Evolutionary conservation across 2,329 filamentous ascomycete species (phyloP).

Genomic region (Pezicula carpinea): DNA sequence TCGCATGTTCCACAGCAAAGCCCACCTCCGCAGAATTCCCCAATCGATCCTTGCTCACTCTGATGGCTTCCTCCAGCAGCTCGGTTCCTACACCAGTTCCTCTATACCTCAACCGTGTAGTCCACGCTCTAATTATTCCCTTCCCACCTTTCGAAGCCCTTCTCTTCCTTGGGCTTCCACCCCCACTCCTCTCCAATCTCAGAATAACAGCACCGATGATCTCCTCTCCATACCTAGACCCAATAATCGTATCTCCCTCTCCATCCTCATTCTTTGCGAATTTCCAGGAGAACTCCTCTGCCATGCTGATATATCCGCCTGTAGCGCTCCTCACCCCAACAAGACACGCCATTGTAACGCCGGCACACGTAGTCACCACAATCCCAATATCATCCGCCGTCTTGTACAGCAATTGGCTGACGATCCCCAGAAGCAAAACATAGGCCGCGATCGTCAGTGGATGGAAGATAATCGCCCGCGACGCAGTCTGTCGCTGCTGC

Average conservation of each 20-base stretch:
- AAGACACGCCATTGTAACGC: slow-evolving; percentile 59
- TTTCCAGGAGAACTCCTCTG: slow-evolving; percentile 24
- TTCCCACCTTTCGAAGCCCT: slow-evolving; percentile 48
- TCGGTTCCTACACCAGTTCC: slow-evolving; percentile 67
- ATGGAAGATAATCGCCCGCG: slow-evolving; percentile 59
- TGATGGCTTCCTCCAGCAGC: slow-evolving; percentile 69
- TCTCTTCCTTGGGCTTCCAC: slow-evolving; percentile 17
- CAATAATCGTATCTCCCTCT: slow-evolving; percentile 53
- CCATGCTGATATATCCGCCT: slow-evolving; percentile 45
- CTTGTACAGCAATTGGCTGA: slow-evolving; percentile 38
- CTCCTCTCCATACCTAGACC: slow-evolving; percentile 62
- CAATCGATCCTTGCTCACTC: slow-evolving; percentile 61
- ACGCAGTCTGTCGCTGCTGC: slow-evolving; percentile 70
- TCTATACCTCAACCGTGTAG: slow-evolving; percentile 65
- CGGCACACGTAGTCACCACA: slow-evolving; percentile 52
- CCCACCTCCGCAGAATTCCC: slow-evolving; percentile 63
- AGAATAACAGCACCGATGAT: slow-evolving; percentile 70
- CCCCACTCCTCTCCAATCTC: slow-evolving; percentile 47
- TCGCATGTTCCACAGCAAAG: slow-evolving; percentile 75
- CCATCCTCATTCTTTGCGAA: slow-evolving; percentile 24
- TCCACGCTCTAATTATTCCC: slow-evolving; percentile 78
- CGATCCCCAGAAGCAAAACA: slow-evolving; percentile 36
- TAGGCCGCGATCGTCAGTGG: slow-evolving; percentile 48
- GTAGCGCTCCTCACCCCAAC: slow-evolving; percentile 56
- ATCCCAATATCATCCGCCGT: slow-evolving; percentile 46